These are phyloP conservation scores for Gossypium anomalum DNA, from an alignment of 345 rosid genomes.

Conservation along the genomic window DNA sequence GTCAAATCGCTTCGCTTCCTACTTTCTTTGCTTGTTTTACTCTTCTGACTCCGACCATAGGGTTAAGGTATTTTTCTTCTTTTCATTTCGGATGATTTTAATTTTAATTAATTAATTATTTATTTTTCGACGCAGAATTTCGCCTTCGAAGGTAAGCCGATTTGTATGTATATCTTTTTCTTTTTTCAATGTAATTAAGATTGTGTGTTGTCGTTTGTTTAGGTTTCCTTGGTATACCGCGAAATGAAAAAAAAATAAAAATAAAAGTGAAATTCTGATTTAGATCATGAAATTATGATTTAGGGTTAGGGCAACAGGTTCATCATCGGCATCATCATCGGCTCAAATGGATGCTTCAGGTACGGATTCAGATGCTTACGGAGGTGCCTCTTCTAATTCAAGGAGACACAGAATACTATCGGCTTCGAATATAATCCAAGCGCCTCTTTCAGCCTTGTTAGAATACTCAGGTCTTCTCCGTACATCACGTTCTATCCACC, in stretches of 20 bases:
- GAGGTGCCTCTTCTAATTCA: conserved; percentile 42
- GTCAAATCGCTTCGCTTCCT: conserved; percentile 17
- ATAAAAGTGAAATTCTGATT: neutral
- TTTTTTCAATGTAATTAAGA: neutral
- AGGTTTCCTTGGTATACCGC: conserved; percentile 8
- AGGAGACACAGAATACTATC: conserved; percentile 67
- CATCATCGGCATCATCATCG: conserved; percentile 20
- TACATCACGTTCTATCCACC: conserved; percentile 40
- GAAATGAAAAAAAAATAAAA: neutral
- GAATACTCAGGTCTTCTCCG: conserved; percentile 92
- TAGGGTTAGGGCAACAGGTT: conserved; percentile 52
- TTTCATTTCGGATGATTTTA: neutral
- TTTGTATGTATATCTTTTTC: neutral
- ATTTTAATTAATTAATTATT: too few relatives aligned
- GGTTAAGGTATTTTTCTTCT: conserved; percentile 15
- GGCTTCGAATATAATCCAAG: conserved; percentile 79
- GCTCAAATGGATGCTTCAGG: conserved; percentile 73
- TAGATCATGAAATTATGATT: conserved; percentile 13
- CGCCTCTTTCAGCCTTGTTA: conserved; percentile 78
- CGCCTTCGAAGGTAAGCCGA: conserved; percentile 51
- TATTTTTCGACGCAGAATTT: conserved; percentile 44
- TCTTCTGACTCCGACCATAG: neutral
- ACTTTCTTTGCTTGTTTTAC: conserved; percentile 19
- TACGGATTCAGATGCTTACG: conserved; percentile 51
- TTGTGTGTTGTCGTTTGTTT: neutral